phyloP scores from a whole-genome alignment of 306 rosid genomes.

The Nissolia schottii region DNA sequence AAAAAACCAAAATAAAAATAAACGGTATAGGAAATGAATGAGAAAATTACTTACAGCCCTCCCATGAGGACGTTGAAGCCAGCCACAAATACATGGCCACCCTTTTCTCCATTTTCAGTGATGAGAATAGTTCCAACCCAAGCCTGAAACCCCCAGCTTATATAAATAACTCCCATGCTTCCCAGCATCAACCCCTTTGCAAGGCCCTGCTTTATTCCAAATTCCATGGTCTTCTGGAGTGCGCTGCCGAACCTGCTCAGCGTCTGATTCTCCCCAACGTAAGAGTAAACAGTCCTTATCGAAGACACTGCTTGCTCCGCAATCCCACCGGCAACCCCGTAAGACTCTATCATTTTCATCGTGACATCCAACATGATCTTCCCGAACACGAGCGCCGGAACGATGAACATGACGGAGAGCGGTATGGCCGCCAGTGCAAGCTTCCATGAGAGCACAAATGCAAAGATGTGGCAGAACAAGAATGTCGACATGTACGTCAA shows the following conservation, averaged over 20 bases:
- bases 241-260: conserved; percentile 59
- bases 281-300: conserved; percentile 74
- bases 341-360: conserved; percentile 86
- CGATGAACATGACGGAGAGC: conserved; percentile 73
- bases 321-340: conserved; percentile 81
- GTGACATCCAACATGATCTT: conserved; percentile 63
- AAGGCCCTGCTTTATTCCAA: conserved; percentile 71
- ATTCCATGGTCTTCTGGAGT: conserved; percentile 55
- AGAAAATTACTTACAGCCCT: conserved; percentile 70
- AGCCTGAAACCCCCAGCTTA: conserved; percentile 94
- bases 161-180: conserved; percentile 77
- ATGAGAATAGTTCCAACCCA: conserved; percentile 86
- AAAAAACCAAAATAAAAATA: too few species aligned
- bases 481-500: conserved; percentile 79
- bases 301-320: conserved; percentile 92
- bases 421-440: conserved; percentile 78
- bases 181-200: conserved; percentile 87
- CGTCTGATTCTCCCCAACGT: conserved; percentile 76
- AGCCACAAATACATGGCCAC: conserved; percentile 81
- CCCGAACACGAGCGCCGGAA: conserved; percentile 72
- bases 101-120: conserved; percentile 61
- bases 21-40: too few species aligned
- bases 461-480: conserved; percentile 83
- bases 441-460: conserved; percentile 75
- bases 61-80: conserved; percentile 91